Base-by-base conservation (phyloP, 75 land plant genomes). In the Cupressus sempervirens region DNA sequence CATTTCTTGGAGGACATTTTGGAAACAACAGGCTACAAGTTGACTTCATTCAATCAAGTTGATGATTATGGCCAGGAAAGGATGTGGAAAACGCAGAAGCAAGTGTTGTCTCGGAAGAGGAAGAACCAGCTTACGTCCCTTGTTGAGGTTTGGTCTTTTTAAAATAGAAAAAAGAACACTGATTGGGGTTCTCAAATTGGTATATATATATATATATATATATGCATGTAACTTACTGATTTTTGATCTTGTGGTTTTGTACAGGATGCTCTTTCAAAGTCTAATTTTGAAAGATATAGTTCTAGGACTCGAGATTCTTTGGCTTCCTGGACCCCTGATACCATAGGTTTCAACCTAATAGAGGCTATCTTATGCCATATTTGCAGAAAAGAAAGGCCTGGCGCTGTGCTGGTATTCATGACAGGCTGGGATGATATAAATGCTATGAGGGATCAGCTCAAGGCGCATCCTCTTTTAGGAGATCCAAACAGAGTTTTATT, bases 381-480 rank as follows among this genome's bases (percentile, higher is more conserved):
- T 85, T 93, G 94, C 77, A 90, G 91, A 81, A 90, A 93, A 56
- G 98, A 94, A 84, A 84, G 92, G 23, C 89, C 94, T 23, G 99
- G 99, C 62, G 99, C 97, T 85, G 96, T 96, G 16, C 85, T 98
- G 84, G 98, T 98, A 38, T 98, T 98, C 83, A 94, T 98, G 98
- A 98, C 98, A 36, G 99, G 99, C 1, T 98, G 98, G 99, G 99
- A 98, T 85, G 99, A 98, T 85, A 98, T 98, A 14, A 92, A 90
- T 85, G 93, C 94, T 84, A 83, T 98, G 85, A 91, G 87, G 79
- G 97, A 98, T 89, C 94, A 97, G 82, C 91, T 98, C 36, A 91
- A 89, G 83, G 92, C 91, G 43, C 95, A 98, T 83, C 95, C 99
- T 54, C 90, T 96, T 36, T 83, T 98, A 77, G 98, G 99, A 79